phyloP scores from a whole-genome alignment of 495 filamentous ascomycete species.

The Jackrogersella multiformis region DNA sequence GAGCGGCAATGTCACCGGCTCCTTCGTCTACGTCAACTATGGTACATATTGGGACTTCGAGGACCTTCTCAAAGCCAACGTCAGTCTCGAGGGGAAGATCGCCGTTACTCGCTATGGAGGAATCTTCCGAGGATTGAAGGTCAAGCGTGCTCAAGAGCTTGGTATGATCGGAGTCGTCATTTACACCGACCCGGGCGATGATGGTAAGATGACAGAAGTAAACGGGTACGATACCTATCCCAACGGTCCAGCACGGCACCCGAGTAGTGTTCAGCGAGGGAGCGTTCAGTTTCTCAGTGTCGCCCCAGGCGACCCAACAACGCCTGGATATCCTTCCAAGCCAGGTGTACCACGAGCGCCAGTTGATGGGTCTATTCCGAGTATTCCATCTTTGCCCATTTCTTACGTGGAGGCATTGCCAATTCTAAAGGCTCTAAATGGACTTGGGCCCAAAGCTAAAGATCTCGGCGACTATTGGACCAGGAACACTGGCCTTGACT shows the following conservation, averaged over 20 bases:
- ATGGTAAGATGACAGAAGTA: conserved; percentile 80
- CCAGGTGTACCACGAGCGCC: conserved; percentile 84
- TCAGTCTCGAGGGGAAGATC: conserved; percentile 84
- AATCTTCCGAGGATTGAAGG: conserved; percentile 89
- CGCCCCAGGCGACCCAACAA: conserved; percentile 75
- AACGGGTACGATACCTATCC: conserved; percentile 86
- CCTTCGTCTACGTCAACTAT: conserved; percentile 85
- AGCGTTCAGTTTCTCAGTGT: conserved; percentile 84
- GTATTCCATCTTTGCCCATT: conserved; percentile 91
- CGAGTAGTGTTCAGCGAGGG: conserved; percentile 91
- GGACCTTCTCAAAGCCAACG: conserved; percentile 77
- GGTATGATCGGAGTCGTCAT: conserved; percentile 89
- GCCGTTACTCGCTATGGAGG: conserved; percentile 86
- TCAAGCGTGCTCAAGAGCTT: conserved; percentile 90
- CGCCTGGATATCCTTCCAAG: conserved; percentile 92
- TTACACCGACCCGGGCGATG: conserved; percentile 90
- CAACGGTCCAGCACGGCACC: conserved; percentile 84
- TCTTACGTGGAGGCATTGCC: conserved; percentile 89
- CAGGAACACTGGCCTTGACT: conserved; percentile 74
- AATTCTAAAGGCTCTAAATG: conserved; percentile 87
- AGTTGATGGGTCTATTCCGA: conserved; percentile 72
- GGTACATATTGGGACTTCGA: conserved; percentile 87
- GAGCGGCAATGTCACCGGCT: conserved; percentile 86
- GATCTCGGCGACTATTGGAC: conserved; percentile 78
- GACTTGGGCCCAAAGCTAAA: conserved; percentile 79